phyloP scores from a whole-genome alignment of 1,139 yeast species.

The Sugiyamaella grinbergsii region DNA sequence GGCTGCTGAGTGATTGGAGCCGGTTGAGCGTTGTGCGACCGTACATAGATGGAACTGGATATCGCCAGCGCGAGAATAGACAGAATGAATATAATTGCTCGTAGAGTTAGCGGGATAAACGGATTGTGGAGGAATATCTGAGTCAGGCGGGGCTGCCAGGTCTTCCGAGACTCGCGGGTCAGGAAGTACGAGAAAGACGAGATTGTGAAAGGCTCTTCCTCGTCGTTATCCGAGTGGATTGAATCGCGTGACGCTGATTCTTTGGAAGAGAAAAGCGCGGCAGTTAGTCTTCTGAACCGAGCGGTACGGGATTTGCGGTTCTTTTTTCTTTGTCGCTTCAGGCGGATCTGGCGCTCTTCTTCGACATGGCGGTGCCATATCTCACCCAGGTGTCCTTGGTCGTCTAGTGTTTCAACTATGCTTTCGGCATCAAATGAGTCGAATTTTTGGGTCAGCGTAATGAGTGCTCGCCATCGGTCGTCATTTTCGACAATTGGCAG shows the following conservation, averaged over 20 bases:
- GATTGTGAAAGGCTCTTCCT: slow-evolving; percentile 25
- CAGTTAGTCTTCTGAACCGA: neutral
- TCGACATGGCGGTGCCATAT: slow-evolving; percentile 29
- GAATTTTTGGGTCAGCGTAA: slow-evolving; percentile 28
- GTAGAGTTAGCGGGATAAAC: slow-evolving; percentile 72
- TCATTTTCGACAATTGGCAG: neutral
- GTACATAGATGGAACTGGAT: slow-evolving; percentile 35
- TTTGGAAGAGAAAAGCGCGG: neutral
- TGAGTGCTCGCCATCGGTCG: slow-evolving; percentile 21
- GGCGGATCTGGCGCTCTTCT: slow-evolving; percentile 9
- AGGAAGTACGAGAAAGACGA: slow-evolving; percentile 35
- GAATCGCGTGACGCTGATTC: neutral
- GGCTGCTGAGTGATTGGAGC: slow-evolving; percentile 72
- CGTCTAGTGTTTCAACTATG: slow-evolving; percentile 29
- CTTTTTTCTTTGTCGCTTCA: neutral
- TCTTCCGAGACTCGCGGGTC: slow-evolving; percentile 45
- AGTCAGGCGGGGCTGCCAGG: slow-evolving; percentile 63
- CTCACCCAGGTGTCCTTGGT: slow-evolving; percentile 29
- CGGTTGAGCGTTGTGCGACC: slow-evolving; percentile 42
- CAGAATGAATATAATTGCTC: slow-evolving; percentile 62
- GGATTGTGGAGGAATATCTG: slow-evolving; percentile 72
- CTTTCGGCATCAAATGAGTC: slow-evolving; percentile 23
- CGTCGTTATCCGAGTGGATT: neutral
- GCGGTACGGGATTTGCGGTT: slow-evolving; percentile 1
- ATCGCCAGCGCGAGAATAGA: slow-evolving; percentile 38